These are phyloP conservation scores for Larix kaempferi DNA, from an alignment of 75 land plant species.

Conservation along the genomic window DNA sequence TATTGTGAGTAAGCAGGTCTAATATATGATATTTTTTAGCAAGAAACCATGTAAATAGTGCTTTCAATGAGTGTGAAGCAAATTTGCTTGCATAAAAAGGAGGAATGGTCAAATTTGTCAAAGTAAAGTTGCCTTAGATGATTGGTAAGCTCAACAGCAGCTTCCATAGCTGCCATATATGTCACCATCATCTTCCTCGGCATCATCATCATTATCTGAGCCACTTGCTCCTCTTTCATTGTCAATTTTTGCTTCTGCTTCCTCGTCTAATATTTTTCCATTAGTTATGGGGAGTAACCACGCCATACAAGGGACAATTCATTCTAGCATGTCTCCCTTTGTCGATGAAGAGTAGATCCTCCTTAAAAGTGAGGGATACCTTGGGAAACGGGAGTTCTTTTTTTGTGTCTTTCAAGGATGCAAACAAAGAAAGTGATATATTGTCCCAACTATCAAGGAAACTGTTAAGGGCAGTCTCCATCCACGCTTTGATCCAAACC, in stretches of 20 bases:
- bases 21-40: neutral
- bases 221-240: neutral
- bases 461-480: constrained; percentile 43
- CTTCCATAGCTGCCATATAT: neutral
- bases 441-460: neutral
- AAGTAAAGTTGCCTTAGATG: neutral
- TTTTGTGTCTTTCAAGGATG: neutral
- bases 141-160: neutral
- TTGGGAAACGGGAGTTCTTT: constrained; percentile 14
- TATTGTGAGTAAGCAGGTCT: neutral
- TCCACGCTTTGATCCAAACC: constrained; percentile 46
- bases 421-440: constrained; percentile 11
- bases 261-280: neutral
- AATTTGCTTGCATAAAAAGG: neutral
- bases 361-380: constrained; percentile 33
- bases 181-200: neutral
- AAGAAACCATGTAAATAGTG: neutral
- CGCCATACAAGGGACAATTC: neutral
- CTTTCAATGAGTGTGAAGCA: neutral
- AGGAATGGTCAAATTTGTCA: neutral
- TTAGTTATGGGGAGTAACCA: neutral
- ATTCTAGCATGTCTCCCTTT: neutral
- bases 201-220: constrained; percentile 2
- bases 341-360: neutral
- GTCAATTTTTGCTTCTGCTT: neutral